These are phyloP conservation scores for Colletotrichum sp. DNA, from an alignment of 2,329 filamentous ascomycete genomes.

Conservation along the genomic window DNA sequence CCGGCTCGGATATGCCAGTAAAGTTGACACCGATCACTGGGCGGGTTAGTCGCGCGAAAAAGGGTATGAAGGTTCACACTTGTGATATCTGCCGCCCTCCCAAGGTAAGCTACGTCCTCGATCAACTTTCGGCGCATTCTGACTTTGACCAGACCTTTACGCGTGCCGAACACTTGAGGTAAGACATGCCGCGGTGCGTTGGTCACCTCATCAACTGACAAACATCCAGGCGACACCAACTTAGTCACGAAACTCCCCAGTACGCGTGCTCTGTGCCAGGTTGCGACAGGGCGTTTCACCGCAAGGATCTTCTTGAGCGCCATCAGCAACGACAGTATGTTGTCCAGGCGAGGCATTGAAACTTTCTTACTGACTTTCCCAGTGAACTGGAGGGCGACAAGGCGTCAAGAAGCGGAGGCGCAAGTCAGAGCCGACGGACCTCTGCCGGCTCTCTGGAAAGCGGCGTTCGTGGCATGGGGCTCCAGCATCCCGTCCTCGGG, in stretches of 20 bases:
- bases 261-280: constrained; percentile 56
- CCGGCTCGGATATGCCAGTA: constrained; percentile 42
- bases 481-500: constrained; percentile 13
- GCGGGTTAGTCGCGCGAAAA: constrained; percentile 63
- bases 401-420: constrained; percentile 3
- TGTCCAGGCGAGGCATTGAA: constrained; percentile 24
- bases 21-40: constrained; percentile 62
- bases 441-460: constrained; percentile 20
- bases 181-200: constrained; percentile 14
- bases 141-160: constrained; percentile 58
- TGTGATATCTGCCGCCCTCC: constrained; percentile 57
- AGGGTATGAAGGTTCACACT: constrained; percentile 61
- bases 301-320: constrained; percentile 63
- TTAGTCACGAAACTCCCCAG: constrained; percentile 61
- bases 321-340: constrained; percentile 57
- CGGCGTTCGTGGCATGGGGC: neutral
- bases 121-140: neutral
- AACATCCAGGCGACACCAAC: constrained; percentile 59
- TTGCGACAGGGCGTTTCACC: constrained; percentile 63
- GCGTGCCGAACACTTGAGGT: constrained; percentile 67
- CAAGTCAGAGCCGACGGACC: constrained; percentile 15
- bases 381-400: constrained; percentile 23
- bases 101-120: constrained; percentile 44
- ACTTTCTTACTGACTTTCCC: neutral
- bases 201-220: neutral